Percentiles rank a stretch among this genome's conserved stretches.
These are phyloP conservation scores for Hansenula sp. DNA, from an alignment of 1,139 yeast genomes.

Conservation along the genomic window DNA sequence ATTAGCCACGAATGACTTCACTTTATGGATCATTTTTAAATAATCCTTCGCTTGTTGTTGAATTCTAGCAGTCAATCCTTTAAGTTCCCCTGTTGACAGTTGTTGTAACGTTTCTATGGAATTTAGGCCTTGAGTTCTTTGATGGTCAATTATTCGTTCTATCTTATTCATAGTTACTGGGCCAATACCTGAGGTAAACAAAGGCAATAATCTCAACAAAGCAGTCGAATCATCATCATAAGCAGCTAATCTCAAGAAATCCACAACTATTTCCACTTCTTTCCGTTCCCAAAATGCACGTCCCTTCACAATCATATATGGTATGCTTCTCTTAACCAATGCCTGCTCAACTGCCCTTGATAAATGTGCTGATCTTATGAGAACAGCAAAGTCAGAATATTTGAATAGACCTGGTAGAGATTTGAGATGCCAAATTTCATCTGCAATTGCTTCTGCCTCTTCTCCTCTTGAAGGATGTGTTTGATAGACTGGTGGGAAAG, in stretches of 20 bases:
- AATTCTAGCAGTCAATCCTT: constrained; percentile 4
- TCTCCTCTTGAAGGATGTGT: constrained; percentile 34
- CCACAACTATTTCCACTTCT: constrained; percentile 61
- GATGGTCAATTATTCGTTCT: constrained; percentile 19
- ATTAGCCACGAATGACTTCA: background rate
- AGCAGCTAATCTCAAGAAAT: constrained; percentile 57
- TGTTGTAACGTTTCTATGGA: constrained; percentile 21
- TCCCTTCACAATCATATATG: constrained; percentile 68
- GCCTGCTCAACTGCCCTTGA: constrained; percentile 60
- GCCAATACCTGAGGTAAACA: constrained; percentile 74
- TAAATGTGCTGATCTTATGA: constrained; percentile 60
- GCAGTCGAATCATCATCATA: constrained; percentile 59
- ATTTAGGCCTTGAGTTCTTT: constrained; percentile 12
- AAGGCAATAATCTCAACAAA: constrained; percentile 48
- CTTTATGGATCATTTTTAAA: background rate
- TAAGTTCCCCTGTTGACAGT: constrained; percentile 13
- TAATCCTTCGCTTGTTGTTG: background rate
- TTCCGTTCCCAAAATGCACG: constrained; percentile 74
- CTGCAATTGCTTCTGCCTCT: constrained; percentile 58
- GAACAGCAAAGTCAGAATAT: constrained; percentile 61
- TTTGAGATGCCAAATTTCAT: constrained; percentile 45
- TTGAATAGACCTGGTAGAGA: constrained; percentile 36
- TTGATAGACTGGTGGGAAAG: constrained; percentile 46
- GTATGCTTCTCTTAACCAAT: constrained; percentile 46
- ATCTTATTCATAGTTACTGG: constrained; percentile 43